Conservation (phyloP, 2,329 filamentous ascomycete species). For the Beauveria pseudobassiana region DNA sequence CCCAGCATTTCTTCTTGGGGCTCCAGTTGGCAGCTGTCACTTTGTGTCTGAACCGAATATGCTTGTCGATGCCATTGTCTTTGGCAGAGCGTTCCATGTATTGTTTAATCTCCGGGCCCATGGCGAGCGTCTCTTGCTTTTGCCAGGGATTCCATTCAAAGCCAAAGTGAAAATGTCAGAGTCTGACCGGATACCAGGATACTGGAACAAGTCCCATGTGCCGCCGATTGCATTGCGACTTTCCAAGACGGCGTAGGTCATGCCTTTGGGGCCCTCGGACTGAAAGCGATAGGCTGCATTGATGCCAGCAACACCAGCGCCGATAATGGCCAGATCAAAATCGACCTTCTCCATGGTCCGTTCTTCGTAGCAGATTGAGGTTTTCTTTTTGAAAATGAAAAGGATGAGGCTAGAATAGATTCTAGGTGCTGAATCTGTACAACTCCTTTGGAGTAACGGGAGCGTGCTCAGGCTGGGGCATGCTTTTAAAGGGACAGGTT, state of each 20-base stretch:
- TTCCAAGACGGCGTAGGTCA: constrained; percentile 62
- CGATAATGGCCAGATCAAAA: constrained; percentile 58
- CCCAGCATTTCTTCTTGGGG: too few relatives aligned
- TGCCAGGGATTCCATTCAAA: not conserved
- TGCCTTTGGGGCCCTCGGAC: constrained; percentile 39
- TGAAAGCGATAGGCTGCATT: constrained; percentile 65
- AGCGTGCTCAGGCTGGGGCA: too few relatives aligned
- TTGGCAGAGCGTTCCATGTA: constrained; percentile 45
- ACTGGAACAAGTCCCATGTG: constrained; percentile 72
- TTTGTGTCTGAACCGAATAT: too few relatives aligned
- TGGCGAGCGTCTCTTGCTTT: too few relatives aligned
- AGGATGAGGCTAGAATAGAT: too few relatives aligned
- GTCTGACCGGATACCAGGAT: constrained; percentile 57
- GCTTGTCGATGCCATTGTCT: too few relatives aligned
- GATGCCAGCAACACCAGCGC: constrained; percentile 69
- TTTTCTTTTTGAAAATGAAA: too few relatives aligned
- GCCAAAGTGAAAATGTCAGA: constrained; percentile 42
- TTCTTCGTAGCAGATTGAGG: too few relatives aligned
- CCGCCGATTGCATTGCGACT: constrained; percentile 59
- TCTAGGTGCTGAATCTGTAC: too few relatives aligned
- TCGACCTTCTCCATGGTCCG: not conserved
- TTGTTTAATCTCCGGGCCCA: constrained; percentile 25
- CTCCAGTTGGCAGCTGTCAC: too few relatives aligned
- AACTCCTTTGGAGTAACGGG: too few relatives aligned
- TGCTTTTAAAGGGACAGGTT: too few relatives aligned